Base-by-base conservation (phyloP, 164 flowering plant species). In the Sextonia rubra region DNA sequence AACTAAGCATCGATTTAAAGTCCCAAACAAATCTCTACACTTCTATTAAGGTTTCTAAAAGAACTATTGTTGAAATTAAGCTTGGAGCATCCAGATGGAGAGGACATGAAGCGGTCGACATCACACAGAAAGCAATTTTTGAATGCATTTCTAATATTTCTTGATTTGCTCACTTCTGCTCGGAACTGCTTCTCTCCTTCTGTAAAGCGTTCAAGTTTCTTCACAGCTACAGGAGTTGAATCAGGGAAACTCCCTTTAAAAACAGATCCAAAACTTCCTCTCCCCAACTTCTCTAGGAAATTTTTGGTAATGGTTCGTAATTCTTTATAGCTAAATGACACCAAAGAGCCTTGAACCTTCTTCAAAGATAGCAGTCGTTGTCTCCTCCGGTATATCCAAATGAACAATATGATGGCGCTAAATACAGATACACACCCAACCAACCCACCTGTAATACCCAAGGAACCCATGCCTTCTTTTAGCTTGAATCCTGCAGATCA, bases 171-270 rank as follows among this genome's bases (percentile, higher is more conserved):
- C n/a, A n/a, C n/a, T n/a, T n/a, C n/a, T n/a, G n/a, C n/a, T n/a
- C n/a, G n/a, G n/a, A n/a, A n/a, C n/a, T n/a, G n/a, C 80, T 86
- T 85, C 64, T 85, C 86, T 20, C 83, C 85, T 76, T 86, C 90
- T 23, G 71, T 72, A 22, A 76, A 4, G 69, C 84, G 73, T 70
- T 86, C 84, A 3, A 88, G 87, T 68, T 75, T 77, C 84, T 86
- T 85, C 66, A 82, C 85, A 0, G 88, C 88, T 32, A 86, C 65
- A 20, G 60, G 67, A 11, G 80, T 74, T 15, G 80, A 76, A 70
- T 82, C 77, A 30, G 83, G 80, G 64, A 80, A 64, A 4, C 78
- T 78, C 32, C 88, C 90, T 62, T 79, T 82, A 47, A 78, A 85
- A 24, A 84, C 88, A 64, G 84, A 84, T 26, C 88, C 88, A 74